A percentile compares a stretch with the other conserved stretches of the same genome.
These are phyloP conservation scores for Gastrolobium bilobum DNA, from an alignment of 306 rosid species.

Conservation along the genomic window DNA sequence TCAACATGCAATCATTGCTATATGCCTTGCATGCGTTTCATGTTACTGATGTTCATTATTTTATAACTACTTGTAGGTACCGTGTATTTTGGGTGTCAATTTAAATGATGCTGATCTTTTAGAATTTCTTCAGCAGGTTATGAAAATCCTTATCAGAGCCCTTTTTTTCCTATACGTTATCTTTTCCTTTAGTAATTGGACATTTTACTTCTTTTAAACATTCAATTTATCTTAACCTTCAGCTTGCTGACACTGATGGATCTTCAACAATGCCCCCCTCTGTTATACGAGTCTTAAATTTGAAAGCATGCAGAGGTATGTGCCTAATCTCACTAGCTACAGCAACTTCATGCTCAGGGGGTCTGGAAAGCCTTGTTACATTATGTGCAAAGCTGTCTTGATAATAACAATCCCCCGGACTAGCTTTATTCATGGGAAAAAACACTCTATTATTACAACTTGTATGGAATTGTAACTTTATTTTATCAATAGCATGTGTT, in stretches of 20 bases:
- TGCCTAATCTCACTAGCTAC: constrained; percentile 24
- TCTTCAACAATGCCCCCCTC: constrained; percentile 90
- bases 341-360: constrained; percentile 4
- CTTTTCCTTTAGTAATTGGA: constrained; percentile 18
- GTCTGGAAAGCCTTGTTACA: constrained; percentile 29
- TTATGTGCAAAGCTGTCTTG: constrained; percentile 3
- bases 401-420: neutral
- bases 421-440: neutral
- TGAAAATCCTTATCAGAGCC: constrained; percentile 14
- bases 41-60: constrained; percentile 40
- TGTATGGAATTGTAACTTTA: neutral
- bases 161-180: constrained; percentile 39
- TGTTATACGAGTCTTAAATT: constrained; percentile 84
- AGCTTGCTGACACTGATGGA: constrained; percentile 96
- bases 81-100: constrained; percentile 88
- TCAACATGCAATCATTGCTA: neutral
- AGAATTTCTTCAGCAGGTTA: constrained; percentile 99
- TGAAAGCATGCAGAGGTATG: constrained; percentile 94
- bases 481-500: constrained; percentile 17
- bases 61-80: constrained; percentile 68
- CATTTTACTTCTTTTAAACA: constrained; percentile 19
- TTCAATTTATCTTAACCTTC: constrained; percentile 40
- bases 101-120: constrained; percentile 82
- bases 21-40: constrained; percentile 12
- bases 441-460: neutral